A percentile compares a stretch with the other conserved stretches of the same genome.
phyloP scores from a whole-genome alignment of 2,329 filamentous ascomycete species.

The Aureobasidium sp. region DNA sequence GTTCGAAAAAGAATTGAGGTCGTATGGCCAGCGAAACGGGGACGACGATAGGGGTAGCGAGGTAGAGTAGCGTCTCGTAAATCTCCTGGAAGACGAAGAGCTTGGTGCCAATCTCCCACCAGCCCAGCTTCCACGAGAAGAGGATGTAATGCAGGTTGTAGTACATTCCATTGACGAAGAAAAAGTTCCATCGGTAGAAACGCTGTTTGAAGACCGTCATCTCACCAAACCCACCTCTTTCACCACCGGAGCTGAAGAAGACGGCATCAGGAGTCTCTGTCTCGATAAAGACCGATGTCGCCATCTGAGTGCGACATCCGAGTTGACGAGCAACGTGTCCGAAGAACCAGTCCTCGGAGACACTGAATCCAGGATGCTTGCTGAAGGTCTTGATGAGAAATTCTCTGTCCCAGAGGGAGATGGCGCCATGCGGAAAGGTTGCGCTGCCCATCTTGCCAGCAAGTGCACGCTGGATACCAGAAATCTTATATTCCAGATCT shows the following conservation, averaged over 20 bases:
- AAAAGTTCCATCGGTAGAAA: slow-evolving; percentile 48
- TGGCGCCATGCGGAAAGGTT: slow-evolving; percentile 47
- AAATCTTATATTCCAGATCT: slow-evolving; percentile 47
- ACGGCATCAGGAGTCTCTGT: slow-evolving; percentile 43
- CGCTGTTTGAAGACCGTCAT: slow-evolving; percentile 48
- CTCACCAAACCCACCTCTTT: slow-evolving; percentile 45
- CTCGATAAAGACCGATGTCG: slow-evolving; percentile 45
- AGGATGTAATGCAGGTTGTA: slow-evolving; percentile 44
- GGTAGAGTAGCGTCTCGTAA: slow-evolving; percentile 42
- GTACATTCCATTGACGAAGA: slow-evolving; percentile 44
- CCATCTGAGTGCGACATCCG: slow-evolving; percentile 44
- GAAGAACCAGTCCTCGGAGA: slow-evolving; percentile 49
- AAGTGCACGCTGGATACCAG: slow-evolving; percentile 40
- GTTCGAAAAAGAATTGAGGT: slow-evolving; percentile 32
- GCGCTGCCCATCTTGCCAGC: slow-evolving; percentile 41
- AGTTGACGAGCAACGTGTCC: slow-evolving; percentile 41
- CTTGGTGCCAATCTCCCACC: slow-evolving; percentile 44
- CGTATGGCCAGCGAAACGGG: slow-evolving; percentile 41
- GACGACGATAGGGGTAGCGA: slow-evolving; percentile 40
- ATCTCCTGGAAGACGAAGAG: slow-evolving; percentile 33
- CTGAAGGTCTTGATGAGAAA: slow-evolving; percentile 42
- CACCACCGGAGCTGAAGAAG: slow-evolving; percentile 35
- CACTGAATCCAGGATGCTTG: slow-evolving; percentile 44
- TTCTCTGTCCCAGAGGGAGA: slow-evolving; percentile 42
- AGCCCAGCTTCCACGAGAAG: slow-evolving; percentile 42